Base-by-base conservation (phyloP, 768 basidiomycete species). In the Scleroderma bovista region DNA sequence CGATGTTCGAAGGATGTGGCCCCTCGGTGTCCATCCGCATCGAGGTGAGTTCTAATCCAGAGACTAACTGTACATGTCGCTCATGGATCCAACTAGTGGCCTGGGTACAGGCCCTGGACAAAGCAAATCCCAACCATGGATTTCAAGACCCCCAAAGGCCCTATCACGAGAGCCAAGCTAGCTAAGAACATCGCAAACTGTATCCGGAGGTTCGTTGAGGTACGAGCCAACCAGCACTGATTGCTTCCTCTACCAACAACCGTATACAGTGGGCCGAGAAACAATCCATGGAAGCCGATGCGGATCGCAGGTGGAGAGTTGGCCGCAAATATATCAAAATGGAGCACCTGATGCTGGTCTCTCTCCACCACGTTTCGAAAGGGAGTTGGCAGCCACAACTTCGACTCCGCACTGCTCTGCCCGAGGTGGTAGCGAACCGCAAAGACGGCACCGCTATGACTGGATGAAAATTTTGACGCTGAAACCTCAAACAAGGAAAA, bases 371-470 rank as follows among this genome's bases (percentile, higher is more conserved):
- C 55, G 86, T 89, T 46, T 88, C 86, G 12, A 80, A 86, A 67
- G 87, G 88, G 11, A 83, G 81, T 50, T 90, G 87, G 87, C 87
- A 90, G 52, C 85, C 86, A 19, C 86, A 89, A 50, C 67, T 89
- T 40, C 76, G 85, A 61, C 72, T 88, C 13, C 59, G 52, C 16
- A 23, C 7, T 13, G 20, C 57, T 22, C 39, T 41, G 5, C 17
- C 9, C 10, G 33, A 12, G 20, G 32, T 45, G 4, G 3, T 23
- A 3, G 4, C 42, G 39, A 37, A 57, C 23, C 41, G 40, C 23
- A 45, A 46, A 40, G 41, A 47, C 22, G 47, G 46, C 7, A 44
- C 44, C 3, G 10, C 42, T 24, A 9, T 45, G 34, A 32, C 29
- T 11, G 42, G 11, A 23, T 60, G 42, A 54, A 29, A n/a, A 32